Conservation (phyloP, 352 stramenopile species). For the Phytophthora kernoviae region DNA sequence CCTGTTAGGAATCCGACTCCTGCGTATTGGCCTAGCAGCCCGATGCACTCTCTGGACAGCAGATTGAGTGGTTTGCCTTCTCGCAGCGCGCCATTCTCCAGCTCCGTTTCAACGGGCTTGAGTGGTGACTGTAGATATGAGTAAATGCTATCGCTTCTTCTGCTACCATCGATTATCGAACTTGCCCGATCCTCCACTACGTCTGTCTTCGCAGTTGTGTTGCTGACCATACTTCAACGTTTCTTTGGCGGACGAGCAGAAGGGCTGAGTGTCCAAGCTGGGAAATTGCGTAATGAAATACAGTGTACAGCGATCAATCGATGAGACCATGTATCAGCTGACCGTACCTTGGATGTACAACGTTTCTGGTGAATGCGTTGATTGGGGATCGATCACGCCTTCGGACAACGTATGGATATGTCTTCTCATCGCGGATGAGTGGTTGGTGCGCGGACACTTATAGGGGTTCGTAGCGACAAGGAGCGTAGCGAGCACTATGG, state of each 20-base stretch:
- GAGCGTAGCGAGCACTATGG: too few relatives aligned
- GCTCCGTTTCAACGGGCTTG: constrained; percentile 18
- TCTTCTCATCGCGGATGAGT: too few relatives aligned
- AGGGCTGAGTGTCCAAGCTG: constrained; percentile 7
- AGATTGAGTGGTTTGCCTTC: constrained; percentile 34
- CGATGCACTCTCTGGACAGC: constrained; percentile 43
- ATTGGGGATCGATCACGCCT: constrained; percentile 8
- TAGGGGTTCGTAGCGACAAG: too few relatives aligned
- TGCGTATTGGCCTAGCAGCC: constrained; percentile 50
- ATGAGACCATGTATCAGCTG: background rate
- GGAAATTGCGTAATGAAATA: constrained; percentile 22
- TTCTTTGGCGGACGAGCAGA: background rate
- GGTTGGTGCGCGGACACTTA: too few relatives aligned
- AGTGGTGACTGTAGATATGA: constrained; percentile 22
- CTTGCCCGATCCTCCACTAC: constrained; percentile 20
- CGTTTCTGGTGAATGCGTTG: too few relatives aligned
- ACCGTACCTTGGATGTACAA: background rate
- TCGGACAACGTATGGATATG: constrained; percentile 19
- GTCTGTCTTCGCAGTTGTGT: background rate
- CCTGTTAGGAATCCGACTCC: constrained; percentile 48
- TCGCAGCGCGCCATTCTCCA: constrained; percentile 39
- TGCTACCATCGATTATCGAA: constrained; percentile 18
- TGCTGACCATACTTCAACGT: background rate
- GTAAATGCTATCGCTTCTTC: constrained; percentile 16
- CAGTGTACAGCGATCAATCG: background rate